Base-by-base conservation (phyloP, 1,139 yeast genomes). In the Meyerozyma elateridarum region DNA sequence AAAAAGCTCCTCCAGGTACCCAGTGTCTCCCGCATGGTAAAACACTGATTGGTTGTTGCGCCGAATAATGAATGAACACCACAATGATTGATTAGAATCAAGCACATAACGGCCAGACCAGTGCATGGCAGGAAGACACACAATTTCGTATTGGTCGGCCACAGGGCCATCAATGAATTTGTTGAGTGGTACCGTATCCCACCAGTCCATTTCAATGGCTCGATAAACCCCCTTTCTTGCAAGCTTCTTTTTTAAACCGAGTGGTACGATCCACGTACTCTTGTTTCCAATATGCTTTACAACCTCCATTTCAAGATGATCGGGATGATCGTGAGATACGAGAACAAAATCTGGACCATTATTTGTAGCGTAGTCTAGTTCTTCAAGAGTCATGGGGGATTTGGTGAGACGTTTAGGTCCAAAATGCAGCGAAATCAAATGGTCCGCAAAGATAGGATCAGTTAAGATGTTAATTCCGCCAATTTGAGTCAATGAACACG, bases 101-200 rank as follows among this genome's bases (percentile, higher is more conserved):
- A 79, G 51, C 18, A 89, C 57, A 29, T 74, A 73, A 27, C 96
- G 59, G 0, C 96, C 97, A 1, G 95, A 84, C 97, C 97, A 89
- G 57, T 89, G 97, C 96, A 89, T 89, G 0, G 96, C 87, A 0
- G 97, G 97, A 0, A 93, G 74, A 56, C 96, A 85, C 1, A 85
- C 88, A 20, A 89, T 64, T 44, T 85, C 89, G 63, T 83, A 87
- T 15, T 70, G 63, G 36, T 76, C 80, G 2, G 63, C 58, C 6
- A 64, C 50, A 12, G 45, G 45, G 3, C 42, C 44, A 5, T 34
- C 35, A 31, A 60, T 51, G 39, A 46, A 58, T 6, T 54, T 49
- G 12, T 59, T 60, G 30, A 82, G 49, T 5, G 71, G 63, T 3
- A 73, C 53, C 12, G 71, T 64, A 34, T 88, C 89, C 97, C 97